These are phyloP conservation scores for Phaeosphaeria sp. DNA, from an alignment of 2,329 filamentous ascomycete species.

Conservation along the genomic window DNA sequence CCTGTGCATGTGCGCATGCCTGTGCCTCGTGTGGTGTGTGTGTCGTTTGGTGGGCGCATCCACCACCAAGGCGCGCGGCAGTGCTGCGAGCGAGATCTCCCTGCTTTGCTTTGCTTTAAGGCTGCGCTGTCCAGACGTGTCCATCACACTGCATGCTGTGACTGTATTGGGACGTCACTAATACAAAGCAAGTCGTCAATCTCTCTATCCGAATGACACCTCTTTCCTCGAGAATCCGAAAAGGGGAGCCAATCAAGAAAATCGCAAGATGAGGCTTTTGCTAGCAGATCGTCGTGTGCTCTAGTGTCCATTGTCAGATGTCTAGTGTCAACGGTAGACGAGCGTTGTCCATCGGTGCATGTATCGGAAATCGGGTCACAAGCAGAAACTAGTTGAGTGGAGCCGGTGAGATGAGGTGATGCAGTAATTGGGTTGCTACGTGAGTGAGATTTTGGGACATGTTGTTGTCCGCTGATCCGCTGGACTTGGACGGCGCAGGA, in stretches of 20 bases:
- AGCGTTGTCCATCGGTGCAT: neutral
- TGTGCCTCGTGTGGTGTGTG: neutral
- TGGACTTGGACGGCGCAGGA: neutral
- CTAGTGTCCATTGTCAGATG: neutral
- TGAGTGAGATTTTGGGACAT: neutral
- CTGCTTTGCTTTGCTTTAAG: neutral
- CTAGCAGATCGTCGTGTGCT: neutral
- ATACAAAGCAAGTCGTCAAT: neutral
- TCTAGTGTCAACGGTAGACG: neutral
- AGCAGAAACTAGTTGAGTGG: neutral
- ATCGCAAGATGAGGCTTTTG: neutral
- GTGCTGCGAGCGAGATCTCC: neutral
- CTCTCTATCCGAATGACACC: neutral
- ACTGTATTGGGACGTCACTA: neutral
- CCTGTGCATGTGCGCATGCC: neutral
- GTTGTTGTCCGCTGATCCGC: neutral
- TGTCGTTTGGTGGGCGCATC: neutral
- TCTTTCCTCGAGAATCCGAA: neutral
- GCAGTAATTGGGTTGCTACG: neutral
- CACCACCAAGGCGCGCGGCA: neutral
- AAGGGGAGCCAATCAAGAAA: constrained; percentile 5
- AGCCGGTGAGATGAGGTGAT: neutral
- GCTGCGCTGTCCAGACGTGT: neutral
- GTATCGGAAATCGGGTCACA: neutral
- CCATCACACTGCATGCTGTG: neutral